Evolutionary conservation across 176 grass and related monocot species (phyloP).

Genomic region (Oryza nivara): DNA sequence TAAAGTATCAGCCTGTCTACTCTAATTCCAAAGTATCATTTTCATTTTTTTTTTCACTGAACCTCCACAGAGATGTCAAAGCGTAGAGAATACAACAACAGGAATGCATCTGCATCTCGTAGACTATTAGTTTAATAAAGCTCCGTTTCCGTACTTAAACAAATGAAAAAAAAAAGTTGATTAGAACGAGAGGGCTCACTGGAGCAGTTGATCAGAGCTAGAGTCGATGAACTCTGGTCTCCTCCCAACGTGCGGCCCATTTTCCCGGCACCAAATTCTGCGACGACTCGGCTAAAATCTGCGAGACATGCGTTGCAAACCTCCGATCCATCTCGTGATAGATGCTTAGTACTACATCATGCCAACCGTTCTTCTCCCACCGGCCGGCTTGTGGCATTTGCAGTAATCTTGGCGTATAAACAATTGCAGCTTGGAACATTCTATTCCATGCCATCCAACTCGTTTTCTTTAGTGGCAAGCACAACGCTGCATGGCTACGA

Average conservation of each 20-base stretch:
- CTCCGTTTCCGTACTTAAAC: slow-evolving; percentile 15
- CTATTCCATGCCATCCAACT: not conserved
- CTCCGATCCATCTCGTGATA: slow-evolving; percentile 10
- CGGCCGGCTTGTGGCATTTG: not conserved
- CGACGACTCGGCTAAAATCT: slow-evolving; percentile 35
- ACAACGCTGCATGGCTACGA: slow-evolving; percentile 12
- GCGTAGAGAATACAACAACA: slow-evolving; percentile 8
- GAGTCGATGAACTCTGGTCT: not conserved
- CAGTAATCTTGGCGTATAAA: slow-evolving; percentile 40
- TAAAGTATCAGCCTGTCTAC: not conserved
- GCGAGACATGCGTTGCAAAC: not conserved
- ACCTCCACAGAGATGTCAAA: slow-evolving; percentile 18
- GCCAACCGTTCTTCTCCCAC: slow-evolving; percentile 10
- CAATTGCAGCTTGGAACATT: slow-evolving; percentile 39
- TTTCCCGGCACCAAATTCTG: slow-evolving; percentile 28
- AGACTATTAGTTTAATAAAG: not conserved
- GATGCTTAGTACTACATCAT: not conserved
- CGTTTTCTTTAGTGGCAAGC: slow-evolving; percentile 41
- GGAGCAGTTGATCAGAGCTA: slow-evolving; percentile 19
- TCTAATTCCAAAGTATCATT: not conserved
- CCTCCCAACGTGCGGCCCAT: slow-evolving; percentile 42
- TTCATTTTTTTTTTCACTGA: not conserved
- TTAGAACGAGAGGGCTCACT: not conserved
- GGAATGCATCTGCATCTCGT: not conserved
- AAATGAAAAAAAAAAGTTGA: not conserved